Evolutionary conservation across 305 asterid species (phyloP).

Genomic region (Fraxinus sp.): DNA sequence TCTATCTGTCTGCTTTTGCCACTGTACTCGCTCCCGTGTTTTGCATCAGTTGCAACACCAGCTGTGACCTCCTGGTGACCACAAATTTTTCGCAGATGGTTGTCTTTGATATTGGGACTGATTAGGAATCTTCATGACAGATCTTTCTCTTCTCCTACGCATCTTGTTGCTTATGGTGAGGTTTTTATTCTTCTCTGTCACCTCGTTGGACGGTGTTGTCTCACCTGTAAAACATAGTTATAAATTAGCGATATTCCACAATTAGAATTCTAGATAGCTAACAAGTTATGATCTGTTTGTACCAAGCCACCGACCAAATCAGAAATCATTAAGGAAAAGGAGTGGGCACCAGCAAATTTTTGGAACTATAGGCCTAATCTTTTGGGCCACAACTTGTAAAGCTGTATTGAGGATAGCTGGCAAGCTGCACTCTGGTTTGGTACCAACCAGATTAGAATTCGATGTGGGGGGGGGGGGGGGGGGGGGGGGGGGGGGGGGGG

Average conservation of each 20-base stretch:
- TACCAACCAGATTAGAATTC: not conserved
- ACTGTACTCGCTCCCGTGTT: not conserved
- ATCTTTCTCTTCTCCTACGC: not conserved
- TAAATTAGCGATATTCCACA: not conserved
- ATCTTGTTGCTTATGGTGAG: not conserved
- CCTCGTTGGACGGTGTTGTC: not conserved
- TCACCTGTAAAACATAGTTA: not conserved
- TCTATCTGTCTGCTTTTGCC: not conserved
- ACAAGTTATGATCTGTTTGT: not conserved
- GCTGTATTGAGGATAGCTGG: not conserved
- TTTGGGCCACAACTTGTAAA: not conserved
- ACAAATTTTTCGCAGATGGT: not conserved
- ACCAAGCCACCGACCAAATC: not conserved
- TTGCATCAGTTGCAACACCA: not conserved
- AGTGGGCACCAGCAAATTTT: not conserved
- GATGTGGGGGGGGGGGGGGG: not conserved
- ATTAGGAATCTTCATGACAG: not conserved
- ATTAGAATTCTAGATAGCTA: not conserved
- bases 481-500: not conserved
- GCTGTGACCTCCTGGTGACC: not conserved
- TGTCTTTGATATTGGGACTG: not conserved
- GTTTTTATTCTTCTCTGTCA: not conserved
- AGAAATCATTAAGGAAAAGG: not conserved
- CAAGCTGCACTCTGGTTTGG: not conserved
- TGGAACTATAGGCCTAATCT: not conserved